phyloP scores from a whole-genome alignment of 768 basidiomycete genomes.

The Leucosporidium creatinivorum region DNA sequence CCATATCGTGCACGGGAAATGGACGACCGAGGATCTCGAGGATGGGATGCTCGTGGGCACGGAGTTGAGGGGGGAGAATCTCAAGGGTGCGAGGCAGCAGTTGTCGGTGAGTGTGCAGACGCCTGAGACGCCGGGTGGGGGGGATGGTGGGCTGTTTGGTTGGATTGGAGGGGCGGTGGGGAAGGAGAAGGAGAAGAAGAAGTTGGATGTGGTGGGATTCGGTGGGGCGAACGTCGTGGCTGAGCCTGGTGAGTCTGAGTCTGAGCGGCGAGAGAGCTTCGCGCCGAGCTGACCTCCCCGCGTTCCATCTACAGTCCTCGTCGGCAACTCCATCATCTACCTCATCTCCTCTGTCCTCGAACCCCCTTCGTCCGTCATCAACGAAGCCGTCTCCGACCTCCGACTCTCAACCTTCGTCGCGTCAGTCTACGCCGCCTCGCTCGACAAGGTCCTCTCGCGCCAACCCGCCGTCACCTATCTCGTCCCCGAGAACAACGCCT shows the following conservation, averaged over 20 bases:
- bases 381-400: conserved; percentile 63
- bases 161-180: conserved; percentile 38
- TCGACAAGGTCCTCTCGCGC: conserved; percentile 59
- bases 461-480: conserved; percentile 70
- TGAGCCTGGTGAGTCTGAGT: conserved; percentile 55
- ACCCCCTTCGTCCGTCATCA: conserved; percentile 72
- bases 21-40: conserved; percentile 61
- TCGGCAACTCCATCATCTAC: conserved; percentile 77
- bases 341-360: conserved; percentile 74
- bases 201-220: conserved; percentile 59
- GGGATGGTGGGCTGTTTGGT: conserved; percentile 37
- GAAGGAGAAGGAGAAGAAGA: conserved; percentile 8
- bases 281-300: background rate
- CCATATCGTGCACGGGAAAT: conserved; percentile 81
- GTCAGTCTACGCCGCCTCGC: conserved; percentile 73
- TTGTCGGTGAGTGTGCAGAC: conserved; percentile 40
- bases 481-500: conserved; percentile 83
- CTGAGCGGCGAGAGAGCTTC: too few relatives aligned
- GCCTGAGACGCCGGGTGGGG: conserved; percentile 35
- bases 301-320: conserved; percentile 50
- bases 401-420: conserved; percentile 86
- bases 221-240: conserved; percentile 74
- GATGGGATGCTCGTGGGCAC: conserved; percentile 59
- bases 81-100: conserved; percentile 46
- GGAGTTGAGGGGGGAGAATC: conserved; percentile 32